phyloP scores from a whole-genome alignment of 148 eudicot genomes.

The Cornus kousa region DNA sequence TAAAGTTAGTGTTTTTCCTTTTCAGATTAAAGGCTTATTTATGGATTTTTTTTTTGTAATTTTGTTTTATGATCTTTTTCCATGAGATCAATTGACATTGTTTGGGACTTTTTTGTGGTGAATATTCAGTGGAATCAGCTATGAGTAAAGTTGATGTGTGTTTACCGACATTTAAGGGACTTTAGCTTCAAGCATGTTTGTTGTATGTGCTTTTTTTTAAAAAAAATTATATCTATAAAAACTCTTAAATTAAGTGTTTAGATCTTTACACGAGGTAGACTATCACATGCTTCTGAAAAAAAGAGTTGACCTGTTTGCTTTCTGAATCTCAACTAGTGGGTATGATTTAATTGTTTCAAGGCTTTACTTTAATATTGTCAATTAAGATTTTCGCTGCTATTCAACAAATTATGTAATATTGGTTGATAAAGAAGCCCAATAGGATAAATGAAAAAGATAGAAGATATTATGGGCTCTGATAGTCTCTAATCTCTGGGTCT shows the following conservation, averaged over 20 bases:
- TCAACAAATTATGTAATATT: neutral
- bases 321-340: slow-evolving; percentile 29
- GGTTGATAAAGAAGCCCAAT: neutral
- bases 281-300: slow-evolving; percentile 52
- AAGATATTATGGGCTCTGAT: neutral
- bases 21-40: slow-evolving; percentile 8
- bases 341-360: slow-evolving; percentile 1
- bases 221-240: slow-evolving; percentile 14
- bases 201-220: slow-evolving; percentile 3
- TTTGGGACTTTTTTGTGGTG: slow-evolving; percentile 7
- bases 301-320: slow-evolving; percentile 40
- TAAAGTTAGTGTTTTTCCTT: slow-evolving; percentile 28
- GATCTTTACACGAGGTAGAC: slow-evolving; percentile 40
- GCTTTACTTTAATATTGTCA: slow-evolving; percentile 13
- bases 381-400: neutral
- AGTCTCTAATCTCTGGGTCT: too few species aligned
- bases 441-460: neutral
- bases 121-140: slow-evolving; percentile 14
- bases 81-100: neutral
- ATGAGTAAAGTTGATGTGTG: slow-evolving; percentile 23
- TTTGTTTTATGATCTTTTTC: slow-evolving; percentile 21
- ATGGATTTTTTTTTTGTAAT: slow-evolving; percentile 22
- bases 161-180: slow-evolving; percentile 31
- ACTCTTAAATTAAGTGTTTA: slow-evolving; percentile 18
- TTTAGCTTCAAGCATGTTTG: slow-evolving; percentile 18